phyloP scores from a whole-genome alignment of 2,329 filamentous ascomycete species.

The Lachnellula hyalina region DNA sequence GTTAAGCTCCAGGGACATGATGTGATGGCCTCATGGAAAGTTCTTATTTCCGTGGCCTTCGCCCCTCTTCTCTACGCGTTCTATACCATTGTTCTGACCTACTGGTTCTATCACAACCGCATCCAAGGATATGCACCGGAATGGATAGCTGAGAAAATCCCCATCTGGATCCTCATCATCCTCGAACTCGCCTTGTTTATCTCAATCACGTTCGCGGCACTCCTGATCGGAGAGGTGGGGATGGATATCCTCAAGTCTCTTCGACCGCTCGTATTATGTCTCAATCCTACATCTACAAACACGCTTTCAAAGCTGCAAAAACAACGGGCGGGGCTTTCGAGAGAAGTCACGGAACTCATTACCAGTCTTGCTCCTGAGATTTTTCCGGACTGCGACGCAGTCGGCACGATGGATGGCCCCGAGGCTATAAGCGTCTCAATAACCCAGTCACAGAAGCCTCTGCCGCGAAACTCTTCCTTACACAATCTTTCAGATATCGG shows the following conservation, averaged over 20 bases:
- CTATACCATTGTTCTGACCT: conserved; percentile 52
- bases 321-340: conserved; percentile 67
- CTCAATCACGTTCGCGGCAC: conserved; percentile 82
- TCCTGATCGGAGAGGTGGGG: conserved; percentile 94
- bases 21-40: conserved; percentile 91
- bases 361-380: conserved; percentile 93
- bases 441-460: too few species aligned
- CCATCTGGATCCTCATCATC: conserved; percentile 50
- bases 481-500: too few species aligned
- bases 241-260: conserved; percentile 98
- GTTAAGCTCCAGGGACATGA: conserved; percentile 85
- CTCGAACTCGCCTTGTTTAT: conserved; percentile 78
- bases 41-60: conserved; percentile 75
- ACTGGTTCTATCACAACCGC: not conserved
- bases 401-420: too few species aligned
- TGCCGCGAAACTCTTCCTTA: too few species aligned
- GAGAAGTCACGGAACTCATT: conserved; percentile 79
- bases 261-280: conserved; percentile 75
- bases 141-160: too few species aligned
- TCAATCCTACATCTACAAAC: conserved; percentile 80
- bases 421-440: too few species aligned
- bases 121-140: not conserved
- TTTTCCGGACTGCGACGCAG: conserved; percentile 82
- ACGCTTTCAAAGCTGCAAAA: conserved; percentile 73
- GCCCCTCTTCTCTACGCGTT: conserved; percentile 75